phyloP scores from a whole-genome alignment of 2,329 filamentous ascomycete species.

The Exophiala oligosperma region DNA sequence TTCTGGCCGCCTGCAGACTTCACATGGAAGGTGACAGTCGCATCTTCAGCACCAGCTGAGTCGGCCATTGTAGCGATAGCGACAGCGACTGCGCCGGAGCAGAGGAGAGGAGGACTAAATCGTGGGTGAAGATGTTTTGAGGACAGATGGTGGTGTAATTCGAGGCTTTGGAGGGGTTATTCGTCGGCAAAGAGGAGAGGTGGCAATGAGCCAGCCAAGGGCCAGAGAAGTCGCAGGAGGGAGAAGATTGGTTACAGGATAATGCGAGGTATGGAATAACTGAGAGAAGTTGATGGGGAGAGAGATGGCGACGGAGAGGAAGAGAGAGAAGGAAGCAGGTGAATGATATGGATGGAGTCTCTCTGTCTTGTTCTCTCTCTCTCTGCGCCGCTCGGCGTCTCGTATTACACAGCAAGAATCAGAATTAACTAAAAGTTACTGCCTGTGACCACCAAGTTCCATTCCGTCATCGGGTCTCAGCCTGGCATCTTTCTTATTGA shows the following conservation, averaged over 20 bases:
- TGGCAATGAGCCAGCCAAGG: no score
- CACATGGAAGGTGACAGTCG: constrained; percentile 86
- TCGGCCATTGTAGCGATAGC: constrained; percentile 23
- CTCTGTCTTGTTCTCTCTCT: no score
- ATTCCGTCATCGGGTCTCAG: constrained; percentile 1
- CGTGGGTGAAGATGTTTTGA: neutral
- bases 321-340: no score
- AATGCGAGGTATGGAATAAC: no score
- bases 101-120: neutral
- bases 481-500: neutral
- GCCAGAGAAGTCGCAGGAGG: no score
- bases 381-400: no score
- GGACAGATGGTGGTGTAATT: neutral
- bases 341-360: no score
- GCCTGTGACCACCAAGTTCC: neutral
- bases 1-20: constrained; percentile 93
- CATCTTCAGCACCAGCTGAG: constrained; percentile 24
- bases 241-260: no score
- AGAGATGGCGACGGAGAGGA: no score
- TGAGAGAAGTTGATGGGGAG: no score
- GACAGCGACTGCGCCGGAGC: neutral
- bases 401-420: neutral
- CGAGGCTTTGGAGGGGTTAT: no score
- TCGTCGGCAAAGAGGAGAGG: no score
- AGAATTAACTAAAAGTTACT: neutral